phyloP scores from a whole-genome alignment of 1,284 basidiomycete species.

The Quambalaria eucalypti region DNA sequence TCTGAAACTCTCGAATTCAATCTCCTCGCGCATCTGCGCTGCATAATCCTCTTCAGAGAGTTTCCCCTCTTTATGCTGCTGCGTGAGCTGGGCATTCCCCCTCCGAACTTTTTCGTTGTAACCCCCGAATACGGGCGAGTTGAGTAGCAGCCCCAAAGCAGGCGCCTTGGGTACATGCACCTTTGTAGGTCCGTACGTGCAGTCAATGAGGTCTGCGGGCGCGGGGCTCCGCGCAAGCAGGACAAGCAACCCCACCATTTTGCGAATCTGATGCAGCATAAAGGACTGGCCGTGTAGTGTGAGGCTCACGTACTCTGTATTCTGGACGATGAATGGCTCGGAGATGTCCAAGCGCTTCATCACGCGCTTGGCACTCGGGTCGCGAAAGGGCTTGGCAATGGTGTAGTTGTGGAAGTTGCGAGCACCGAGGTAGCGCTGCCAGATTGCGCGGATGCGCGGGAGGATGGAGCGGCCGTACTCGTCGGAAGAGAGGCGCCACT shows the following conservation, averaged over 20 bases:
- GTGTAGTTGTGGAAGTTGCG: slow-evolving; percentile 96
- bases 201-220: slow-evolving; percentile 38
- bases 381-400: slow-evolving; percentile 72
- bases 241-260: slow-evolving; percentile 88
- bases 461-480: not conserved
- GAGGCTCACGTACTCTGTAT: slow-evolving; percentile 90
- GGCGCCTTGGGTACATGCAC: slow-evolving; percentile 94
- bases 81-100: slow-evolving; percentile 47
- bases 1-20: slow-evolving; percentile 19
- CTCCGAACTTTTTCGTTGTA: slow-evolving; percentile 52
- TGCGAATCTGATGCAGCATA: slow-evolving; percentile 93
- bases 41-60: slow-evolving; percentile 6
- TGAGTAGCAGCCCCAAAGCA: slow-evolving; percentile 83
- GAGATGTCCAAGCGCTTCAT: slow-evolving; percentile 53
- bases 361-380: slow-evolving; percentile 68
- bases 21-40: slow-evolving; percentile 18
- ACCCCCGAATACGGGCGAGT: slow-evolving; percentile 75
- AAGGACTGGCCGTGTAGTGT: slow-evolving; percentile 94
- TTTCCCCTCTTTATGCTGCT: slow-evolving; percentile 9
- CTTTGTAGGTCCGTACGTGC: slow-evolving; percentile 58
- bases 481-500: slow-evolving; percentile 21
- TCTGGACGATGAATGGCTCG: slow-evolving; percentile 61
- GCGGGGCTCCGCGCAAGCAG: slow-evolving; percentile 49
- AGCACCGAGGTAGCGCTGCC: slow-evolving; percentile 23
- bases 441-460: slow-evolving; percentile 13